A percentile compares a stretch with the other conserved stretches of the same genome.
Conservation (phyloP, 495 filamentous ascomycete species). For the Thozetella sp. region DNA sequence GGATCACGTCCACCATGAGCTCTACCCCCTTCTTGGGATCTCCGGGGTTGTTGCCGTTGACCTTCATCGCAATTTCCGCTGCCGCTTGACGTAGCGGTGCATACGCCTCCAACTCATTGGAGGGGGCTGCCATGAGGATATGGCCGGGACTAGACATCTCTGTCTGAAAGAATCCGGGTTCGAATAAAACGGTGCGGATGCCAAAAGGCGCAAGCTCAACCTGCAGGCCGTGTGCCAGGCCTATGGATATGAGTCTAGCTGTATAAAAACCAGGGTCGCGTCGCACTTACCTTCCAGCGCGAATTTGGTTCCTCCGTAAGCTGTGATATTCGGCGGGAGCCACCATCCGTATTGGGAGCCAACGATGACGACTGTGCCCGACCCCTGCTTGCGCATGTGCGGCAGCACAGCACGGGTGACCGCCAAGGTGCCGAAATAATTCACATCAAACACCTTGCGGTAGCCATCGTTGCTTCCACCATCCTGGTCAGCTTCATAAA, state of each 20-base stretch:
- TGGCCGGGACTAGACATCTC: not conserved
- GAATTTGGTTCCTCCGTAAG: not conserved
- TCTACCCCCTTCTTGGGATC: not conserved
- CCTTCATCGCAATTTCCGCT: not conserved
- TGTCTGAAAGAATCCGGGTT: not conserved
- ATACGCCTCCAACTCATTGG: not conserved
- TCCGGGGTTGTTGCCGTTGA: not conserved
- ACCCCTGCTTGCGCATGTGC: not conserved
- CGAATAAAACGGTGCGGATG: not conserved
- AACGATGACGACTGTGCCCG: not conserved
- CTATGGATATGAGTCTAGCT: not conserved
- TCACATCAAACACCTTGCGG: not conserved
- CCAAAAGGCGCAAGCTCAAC: not conserved
- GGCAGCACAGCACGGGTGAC: not conserved
- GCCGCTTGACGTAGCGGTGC: not conserved
- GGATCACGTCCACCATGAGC: not conserved
- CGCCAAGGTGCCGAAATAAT: not conserved
- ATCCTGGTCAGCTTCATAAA: not conserved
- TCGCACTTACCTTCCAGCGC: not conserved
- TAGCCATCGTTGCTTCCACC: not conserved
- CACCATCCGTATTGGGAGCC: not conserved
- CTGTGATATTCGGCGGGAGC: not conserved
- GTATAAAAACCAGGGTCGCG: not conserved
- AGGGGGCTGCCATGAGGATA: not conserved
- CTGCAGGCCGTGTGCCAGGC: not conserved